Percentiles rank a stretch among this genome's conserved stretches.
phyloP scores from a whole-genome alignment of 352 stramenopile species.

The Phytophthora europaea region DNA sequence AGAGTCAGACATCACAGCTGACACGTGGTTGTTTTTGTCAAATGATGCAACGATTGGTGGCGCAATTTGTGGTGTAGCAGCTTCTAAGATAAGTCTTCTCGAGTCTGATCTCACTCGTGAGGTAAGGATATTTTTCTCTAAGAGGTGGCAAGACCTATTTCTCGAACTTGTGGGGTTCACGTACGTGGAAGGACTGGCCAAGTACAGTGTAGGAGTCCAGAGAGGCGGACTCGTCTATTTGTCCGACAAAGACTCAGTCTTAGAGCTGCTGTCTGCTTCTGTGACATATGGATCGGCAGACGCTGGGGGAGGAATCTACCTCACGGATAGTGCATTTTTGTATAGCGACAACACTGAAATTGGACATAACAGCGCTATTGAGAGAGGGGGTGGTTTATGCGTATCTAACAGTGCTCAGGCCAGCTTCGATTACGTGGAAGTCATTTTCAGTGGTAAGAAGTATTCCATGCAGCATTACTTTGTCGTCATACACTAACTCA shows the following conservation, averaged over 20 bases:
- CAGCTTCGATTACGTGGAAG: conserved; percentile 34
- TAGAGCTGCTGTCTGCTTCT: conserved; percentile 32
- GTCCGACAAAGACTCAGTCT: conserved; percentile 20
- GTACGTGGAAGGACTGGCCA: conserved; percentile 25
- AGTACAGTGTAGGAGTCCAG: conserved; percentile 12
- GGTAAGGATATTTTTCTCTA: conserved; percentile 15
- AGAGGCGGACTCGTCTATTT: conserved; percentile 54
- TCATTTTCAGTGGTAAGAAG: conserved; percentile 53
- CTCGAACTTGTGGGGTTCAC: conserved; percentile 18
- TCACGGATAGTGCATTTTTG: conserved; percentile 41
- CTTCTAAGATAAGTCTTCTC: conserved; percentile 29
- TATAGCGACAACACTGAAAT: conserved; percentile 35
- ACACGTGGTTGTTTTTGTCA: conserved; percentile 43
- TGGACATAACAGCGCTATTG: conserved; percentile 48
- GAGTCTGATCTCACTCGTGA: conserved; percentile 36
- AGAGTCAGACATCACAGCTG: conserved; percentile 8
- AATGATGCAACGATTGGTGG: conserved; percentile 47
- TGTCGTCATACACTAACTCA: neutral
- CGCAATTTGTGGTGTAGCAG: conserved; percentile 32
- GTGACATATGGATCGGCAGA: conserved; percentile 55
- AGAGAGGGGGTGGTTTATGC: conserved; percentile 60
- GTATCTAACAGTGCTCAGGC: conserved; percentile 41
- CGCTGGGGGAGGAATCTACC: conserved; percentile 54
- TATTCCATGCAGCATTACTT: neutral
- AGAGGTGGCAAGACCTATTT: conserved; percentile 34